Evolutionary conservation across 1,139 yeast genomes (phyloP).

Genomic region (Starmera stellimalicola): DNA sequence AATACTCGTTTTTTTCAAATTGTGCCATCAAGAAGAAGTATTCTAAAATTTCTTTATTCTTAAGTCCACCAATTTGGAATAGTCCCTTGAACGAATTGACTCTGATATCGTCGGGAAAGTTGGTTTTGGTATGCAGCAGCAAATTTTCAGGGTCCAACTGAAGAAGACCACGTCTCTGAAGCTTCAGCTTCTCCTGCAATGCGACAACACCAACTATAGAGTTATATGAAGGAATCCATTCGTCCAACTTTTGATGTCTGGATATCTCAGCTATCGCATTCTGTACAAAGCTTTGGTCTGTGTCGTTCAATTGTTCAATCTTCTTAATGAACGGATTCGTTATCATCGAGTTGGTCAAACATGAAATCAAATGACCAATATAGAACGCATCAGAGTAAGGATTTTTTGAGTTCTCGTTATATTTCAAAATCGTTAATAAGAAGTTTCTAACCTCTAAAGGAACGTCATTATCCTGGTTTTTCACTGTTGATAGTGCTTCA

Average conservation of each 20-base stretch:
- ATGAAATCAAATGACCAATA: conserved; percentile 45
- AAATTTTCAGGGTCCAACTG: conserved; percentile 42
- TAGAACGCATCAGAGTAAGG: conserved; percentile 68
- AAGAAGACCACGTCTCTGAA: conserved; percentile 51
- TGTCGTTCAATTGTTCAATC: conserved; percentile 17
- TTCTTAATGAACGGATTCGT: conserved; percentile 21
- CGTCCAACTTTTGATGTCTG: conserved; percentile 71
- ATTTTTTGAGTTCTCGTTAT: conserved; percentile 81
- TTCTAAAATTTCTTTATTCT: conserved; percentile 46
- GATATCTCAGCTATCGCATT: conserved; percentile 53
- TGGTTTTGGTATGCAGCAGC: conserved; percentile 40
- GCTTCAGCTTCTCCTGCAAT: conserved; percentile 45
- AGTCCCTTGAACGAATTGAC: conserved; percentile 64
- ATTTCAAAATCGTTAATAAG: conserved; percentile 62
- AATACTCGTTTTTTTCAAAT: conserved; percentile 44
- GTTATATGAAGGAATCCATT: conserved; percentile 77
- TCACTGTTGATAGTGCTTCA: conserved; percentile 46
- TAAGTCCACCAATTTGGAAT: conserved; percentile 67
- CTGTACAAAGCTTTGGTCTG: conserved; percentile 26
- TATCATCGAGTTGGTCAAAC: conserved; percentile 42
- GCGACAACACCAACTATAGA: conserved; percentile 48
- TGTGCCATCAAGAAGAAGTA: conserved; percentile 54
- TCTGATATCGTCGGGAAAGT: conserved; percentile 45
- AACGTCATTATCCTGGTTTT: conserved; percentile 55
- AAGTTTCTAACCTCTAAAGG: conserved; percentile 57